Evolutionary conservation across 2,329 filamentous ascomycete species (phyloP).

Genomic region (Cadophora sp.): DNA sequence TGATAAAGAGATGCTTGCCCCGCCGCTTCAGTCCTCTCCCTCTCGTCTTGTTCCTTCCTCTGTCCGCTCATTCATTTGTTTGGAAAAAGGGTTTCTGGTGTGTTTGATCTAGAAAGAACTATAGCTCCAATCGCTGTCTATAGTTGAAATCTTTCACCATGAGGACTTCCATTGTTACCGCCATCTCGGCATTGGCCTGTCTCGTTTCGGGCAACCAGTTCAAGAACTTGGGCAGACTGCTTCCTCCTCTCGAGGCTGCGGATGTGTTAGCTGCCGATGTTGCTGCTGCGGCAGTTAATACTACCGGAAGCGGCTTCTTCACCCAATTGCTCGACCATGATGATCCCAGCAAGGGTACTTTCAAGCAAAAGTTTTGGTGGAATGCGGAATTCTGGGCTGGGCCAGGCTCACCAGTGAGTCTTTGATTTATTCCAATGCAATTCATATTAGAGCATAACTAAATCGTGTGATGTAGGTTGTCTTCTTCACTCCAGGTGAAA

Average conservation of each 20-base stretch:
- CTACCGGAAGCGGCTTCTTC: slow-evolving; percentile 40
- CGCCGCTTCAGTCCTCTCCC: background rate
- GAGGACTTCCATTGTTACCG: slow-evolving; percentile 39
- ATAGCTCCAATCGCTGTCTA: slow-evolving; percentile 18
- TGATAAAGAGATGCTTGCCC: slow-evolving; percentile 20
- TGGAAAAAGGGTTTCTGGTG: slow-evolving; percentile 13
- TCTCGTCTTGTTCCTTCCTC: background rate
- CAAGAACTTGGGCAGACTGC: slow-evolving; percentile 32
- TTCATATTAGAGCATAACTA: background rate
- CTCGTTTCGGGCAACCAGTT: slow-evolving; percentile 34
- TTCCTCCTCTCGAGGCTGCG: slow-evolving; percentile 37
- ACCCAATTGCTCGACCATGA: slow-evolving; percentile 64
- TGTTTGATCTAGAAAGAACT: slow-evolving; percentile 20
- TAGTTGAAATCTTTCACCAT: slow-evolving; percentile 30
- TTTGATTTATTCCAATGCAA: slow-evolving; percentile 18
- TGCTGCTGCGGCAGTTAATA: slow-evolving; percentile 25
- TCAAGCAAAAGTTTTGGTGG: slow-evolving; percentile 61
- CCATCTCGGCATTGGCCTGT: slow-evolving; percentile 32
- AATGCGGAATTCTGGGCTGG: slow-evolving; percentile 59
- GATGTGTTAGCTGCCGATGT: slow-evolving; percentile 29
- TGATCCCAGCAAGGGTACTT: slow-evolving; percentile 60
- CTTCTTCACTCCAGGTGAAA: slow-evolving; percentile 60
- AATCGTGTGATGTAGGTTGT: slow-evolving; percentile 48
- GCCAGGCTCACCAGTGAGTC: slow-evolving; percentile 58
- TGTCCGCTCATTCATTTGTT: slow-evolving; percentile 18